Base-by-base conservation (phyloP, 306 rosid genomes). In the Malus fusca region DNA sequence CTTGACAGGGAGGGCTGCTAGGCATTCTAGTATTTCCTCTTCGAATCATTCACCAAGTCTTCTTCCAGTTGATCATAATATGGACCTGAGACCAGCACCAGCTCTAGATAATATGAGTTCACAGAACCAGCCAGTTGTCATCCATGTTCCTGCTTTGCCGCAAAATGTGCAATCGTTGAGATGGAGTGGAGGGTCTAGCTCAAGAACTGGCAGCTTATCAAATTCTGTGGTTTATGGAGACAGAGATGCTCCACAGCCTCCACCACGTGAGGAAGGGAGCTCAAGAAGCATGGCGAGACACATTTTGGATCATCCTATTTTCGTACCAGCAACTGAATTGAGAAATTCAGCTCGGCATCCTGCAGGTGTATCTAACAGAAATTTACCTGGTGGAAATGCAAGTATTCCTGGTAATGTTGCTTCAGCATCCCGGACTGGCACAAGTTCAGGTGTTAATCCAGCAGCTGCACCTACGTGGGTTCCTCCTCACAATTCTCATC, bases 161-260 rank as follows among this genome's bases (percentile, higher is more conserved):
- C 91, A 87, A 84, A 96, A 84, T 78, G 59, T 77, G 56, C 93
- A 89, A 70, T 75, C 97, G 13, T 70, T 77, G 42, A 89, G 98
- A 79, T 88, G 93, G 97, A 78, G 62, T 69, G 87, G 91, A 61
- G 89, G 90, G 75, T 90, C 96, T 70, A 82, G 84, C 83, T 87
- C 91, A 75, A 85, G 96, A 78, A 80, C 77, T 40, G 83, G 86
- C 46, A 82, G 80, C 84, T 78, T 92, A 15, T 66, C 96, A 25
- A 87, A 82, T 68, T 37, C 93, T n/a, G 58, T 81, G 19, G 26
- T 78, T 68, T 48, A 79, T 63, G 82, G 85, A 33, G 87, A 88
- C 69, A 82, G 90, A 78, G 91, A 85, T 75, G 86, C 67, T 79
- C 79, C 72, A 18, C 85, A 51, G n/a, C 89, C 67, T 79, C 81